These are phyloP conservation scores for Amauroascus niger DNA, from an alignment of 2,329 filamentous ascomycete species.

Conservation along the genomic window DNA sequence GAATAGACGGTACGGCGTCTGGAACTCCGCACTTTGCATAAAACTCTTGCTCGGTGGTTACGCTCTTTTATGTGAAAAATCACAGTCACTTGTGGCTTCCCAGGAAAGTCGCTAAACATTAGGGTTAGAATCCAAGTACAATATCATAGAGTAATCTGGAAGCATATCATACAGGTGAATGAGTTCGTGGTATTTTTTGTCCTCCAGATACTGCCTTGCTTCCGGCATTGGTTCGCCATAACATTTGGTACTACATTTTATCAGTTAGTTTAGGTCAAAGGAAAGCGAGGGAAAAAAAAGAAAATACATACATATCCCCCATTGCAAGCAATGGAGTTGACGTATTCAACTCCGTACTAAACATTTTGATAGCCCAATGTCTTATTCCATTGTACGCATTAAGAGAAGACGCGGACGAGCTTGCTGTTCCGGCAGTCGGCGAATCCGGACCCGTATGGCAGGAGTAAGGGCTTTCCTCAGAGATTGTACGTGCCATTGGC, in stretches of 20 bases:
- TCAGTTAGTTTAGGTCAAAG: background rate
- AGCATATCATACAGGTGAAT: constrained; percentile 34
- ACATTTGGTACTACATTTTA: constrained; percentile 28
- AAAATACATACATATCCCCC: constrained; percentile 25
- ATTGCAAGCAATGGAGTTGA: constrained; percentile 24
- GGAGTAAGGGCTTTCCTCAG: constrained; percentile 8
- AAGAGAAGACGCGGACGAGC: background rate
- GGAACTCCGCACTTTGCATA: constrained; percentile 41
- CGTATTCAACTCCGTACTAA: constrained; percentile 23
- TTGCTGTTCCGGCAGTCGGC: background rate
- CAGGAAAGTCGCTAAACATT: constrained; percentile 40
- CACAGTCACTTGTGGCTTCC: constrained; percentile 36
- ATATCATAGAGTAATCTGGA: background rate
- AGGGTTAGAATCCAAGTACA: constrained; percentile 5
- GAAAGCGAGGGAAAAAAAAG: background rate
- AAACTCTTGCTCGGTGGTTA: constrained; percentile 46
- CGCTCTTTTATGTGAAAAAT: constrained; percentile 44
- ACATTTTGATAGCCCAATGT: constrained; percentile 38
- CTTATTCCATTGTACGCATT: background rate
- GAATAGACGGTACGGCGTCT: constrained; percentile 36
- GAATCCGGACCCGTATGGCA: background rate
- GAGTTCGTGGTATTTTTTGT: constrained; percentile 30
- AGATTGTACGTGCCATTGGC: constrained; percentile 26
- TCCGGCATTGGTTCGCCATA: constrained; percentile 24
- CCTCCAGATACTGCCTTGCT: constrained; percentile 26